Evolutionary conservation across 2,329 filamentous ascomycete genomes (phyloP).

Genomic region (Calonectria naviculata): DNA sequence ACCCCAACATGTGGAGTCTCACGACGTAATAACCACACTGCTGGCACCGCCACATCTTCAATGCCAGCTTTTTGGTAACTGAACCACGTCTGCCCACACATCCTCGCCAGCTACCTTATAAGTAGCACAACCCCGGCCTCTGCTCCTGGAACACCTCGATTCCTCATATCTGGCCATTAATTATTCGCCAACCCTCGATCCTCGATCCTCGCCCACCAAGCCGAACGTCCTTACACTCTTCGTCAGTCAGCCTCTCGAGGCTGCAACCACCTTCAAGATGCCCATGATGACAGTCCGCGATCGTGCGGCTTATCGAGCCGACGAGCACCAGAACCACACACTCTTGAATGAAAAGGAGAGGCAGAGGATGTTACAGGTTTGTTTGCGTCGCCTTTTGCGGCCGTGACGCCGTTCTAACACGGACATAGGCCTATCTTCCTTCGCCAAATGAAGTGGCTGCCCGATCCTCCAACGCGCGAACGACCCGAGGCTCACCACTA

Average conservation of each 20-base stretch:
- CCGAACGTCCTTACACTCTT: neutral
- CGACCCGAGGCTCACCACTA: conserved; percentile 53
- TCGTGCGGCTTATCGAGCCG: conserved; percentile 52
- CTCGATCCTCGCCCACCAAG: neutral
- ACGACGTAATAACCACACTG: conserved; percentile 37
- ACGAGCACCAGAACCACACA: conserved; percentile 48
- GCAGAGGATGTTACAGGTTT: conserved; percentile 50
- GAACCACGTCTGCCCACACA: conserved; percentile 35
- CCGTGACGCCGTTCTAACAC: conserved; percentile 2
- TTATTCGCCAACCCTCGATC: neutral
- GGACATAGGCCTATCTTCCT: conserved; percentile 48
- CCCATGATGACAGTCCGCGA: conserved; percentile 48
- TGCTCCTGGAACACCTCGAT: neutral
- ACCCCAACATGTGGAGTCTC: conserved; percentile 34
- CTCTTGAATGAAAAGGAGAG: conserved; percentile 50
- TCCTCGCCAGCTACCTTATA: conserved; percentile 36
- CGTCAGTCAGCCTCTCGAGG: conserved; percentile 40
- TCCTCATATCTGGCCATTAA: neutral
- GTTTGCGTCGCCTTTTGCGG: neutral
- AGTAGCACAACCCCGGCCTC: conserved; percentile 28
- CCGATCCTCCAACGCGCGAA: conserved; percentile 33
- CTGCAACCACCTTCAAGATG: conserved; percentile 45
- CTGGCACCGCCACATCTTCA: conserved; percentile 37
- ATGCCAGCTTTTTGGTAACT: conserved; percentile 31
- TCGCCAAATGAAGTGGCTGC: conserved; percentile 45